Conservation (phyloP, 129 eudicot genomes). For the Glebionis coronaria region DNA sequence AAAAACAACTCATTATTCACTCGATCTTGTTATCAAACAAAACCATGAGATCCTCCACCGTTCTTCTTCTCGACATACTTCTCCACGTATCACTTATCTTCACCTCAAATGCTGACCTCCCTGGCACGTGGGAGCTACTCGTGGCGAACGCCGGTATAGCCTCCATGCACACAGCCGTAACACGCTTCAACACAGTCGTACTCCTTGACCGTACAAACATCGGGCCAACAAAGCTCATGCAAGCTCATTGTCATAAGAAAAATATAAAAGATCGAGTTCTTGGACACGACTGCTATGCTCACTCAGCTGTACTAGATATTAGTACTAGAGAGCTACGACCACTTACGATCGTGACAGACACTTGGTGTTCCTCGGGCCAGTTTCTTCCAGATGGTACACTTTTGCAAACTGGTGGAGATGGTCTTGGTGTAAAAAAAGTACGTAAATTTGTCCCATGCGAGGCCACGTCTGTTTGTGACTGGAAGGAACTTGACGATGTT, state of each 20-base stretch:
- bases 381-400: conserved; percentile 87
- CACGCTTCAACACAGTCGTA: conserved; percentile 72
- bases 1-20: too few relatives aligned
- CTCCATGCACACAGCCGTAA: conserved; percentile 90
- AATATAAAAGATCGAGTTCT: conserved; percentile 13
- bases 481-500: conserved; percentile 59
- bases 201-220: conserved; percentile 76
- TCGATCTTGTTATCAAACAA: too few relatives aligned
- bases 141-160: conserved; percentile 71
- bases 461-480: conserved; percentile 33
- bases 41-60: too few relatives aligned
- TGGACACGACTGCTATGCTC: too few relatives aligned
- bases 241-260: conserved; percentile 31
- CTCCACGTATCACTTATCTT: too few relatives aligned
- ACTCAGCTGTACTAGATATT: too few relatives aligned
- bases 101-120: conserved; percentile 47
- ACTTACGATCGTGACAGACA: conserved; percentile 60
- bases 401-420: conserved; percentile 81
- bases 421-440: conserved; percentile 48
- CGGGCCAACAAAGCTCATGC: conserved; percentile 47
- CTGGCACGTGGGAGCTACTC: conserved; percentile 79
- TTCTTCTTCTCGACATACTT: too few relatives aligned
- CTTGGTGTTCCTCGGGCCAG: conserved; percentile 96
- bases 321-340: conserved; percentile 33
- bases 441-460: conserved; percentile 61